Evolutionary conservation across 2,329 filamentous ascomycete species (phyloP).

Genomic region (Parascedosporium putredinis): DNA sequence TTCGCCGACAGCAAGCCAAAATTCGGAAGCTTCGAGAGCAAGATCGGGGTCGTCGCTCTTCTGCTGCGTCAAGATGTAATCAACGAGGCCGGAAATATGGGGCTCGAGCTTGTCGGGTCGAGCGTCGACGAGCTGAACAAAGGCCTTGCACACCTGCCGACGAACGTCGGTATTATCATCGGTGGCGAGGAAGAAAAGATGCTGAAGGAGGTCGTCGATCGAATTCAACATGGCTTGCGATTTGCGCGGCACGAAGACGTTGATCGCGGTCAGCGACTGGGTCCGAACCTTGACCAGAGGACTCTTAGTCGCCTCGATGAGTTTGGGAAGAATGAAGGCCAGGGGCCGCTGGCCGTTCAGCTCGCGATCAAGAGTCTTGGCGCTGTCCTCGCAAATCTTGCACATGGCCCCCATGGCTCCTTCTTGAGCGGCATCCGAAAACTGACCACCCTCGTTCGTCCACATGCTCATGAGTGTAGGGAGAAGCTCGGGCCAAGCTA

Average conservation of each 20-base stretch:
- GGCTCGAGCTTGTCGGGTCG: slow-evolving; percentile 83
- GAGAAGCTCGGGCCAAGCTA: slow-evolving; percentile 85
- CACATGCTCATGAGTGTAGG: slow-evolving; percentile 73
- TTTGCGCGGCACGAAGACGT: slow-evolving; percentile 80
- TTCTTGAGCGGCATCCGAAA: slow-evolving; percentile 67
- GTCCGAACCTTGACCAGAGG: slow-evolving; percentile 66
- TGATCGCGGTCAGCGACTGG: slow-evolving; percentile 73
- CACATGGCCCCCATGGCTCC: slow-evolving; percentile 85
- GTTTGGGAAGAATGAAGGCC: slow-evolving; percentile 78
- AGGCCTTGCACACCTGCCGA: slow-evolving; percentile 84
- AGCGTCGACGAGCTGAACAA: slow-evolving; percentile 85
- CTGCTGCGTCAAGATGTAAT: slow-evolving; percentile 89
- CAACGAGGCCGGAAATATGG: slow-evolving; percentile 77
- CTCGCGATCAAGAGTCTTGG: slow-evolving; percentile 72
- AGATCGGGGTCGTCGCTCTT: slow-evolving; percentile 79
- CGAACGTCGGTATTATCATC: slow-evolving; percentile 75
- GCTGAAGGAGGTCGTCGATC: slow-evolving; percentile 70
- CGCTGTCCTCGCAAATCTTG: slow-evolving; percentile 97
- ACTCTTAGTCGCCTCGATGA: slow-evolving; percentile 77
- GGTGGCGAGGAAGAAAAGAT: slow-evolving; percentile 69
- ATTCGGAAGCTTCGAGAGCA: slow-evolving; percentile 89
- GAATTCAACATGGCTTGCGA: slow-evolving; percentile 72
- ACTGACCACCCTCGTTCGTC: slow-evolving; percentile 58
- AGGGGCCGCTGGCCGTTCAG: slow-evolving; percentile 83
- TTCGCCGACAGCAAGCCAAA: slow-evolving; percentile 91